phyloP scores from a whole-genome alignment of 805 yeast genomes.

The Barnettozyma botsteinii region DNA sequence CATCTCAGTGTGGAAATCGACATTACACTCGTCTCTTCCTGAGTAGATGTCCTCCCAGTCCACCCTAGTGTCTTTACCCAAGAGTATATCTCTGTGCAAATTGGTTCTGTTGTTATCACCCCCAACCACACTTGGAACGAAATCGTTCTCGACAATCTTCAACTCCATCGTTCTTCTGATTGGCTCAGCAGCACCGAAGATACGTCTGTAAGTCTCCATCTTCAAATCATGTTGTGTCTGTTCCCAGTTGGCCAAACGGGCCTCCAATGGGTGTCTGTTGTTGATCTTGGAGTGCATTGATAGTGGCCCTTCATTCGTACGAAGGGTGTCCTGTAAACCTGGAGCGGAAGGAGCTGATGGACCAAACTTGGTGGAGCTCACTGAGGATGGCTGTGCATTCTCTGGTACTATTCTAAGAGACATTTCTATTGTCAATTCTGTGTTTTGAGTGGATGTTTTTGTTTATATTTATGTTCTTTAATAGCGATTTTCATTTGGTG shows the following conservation, averaged over 20 bases:
- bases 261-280: slow-evolving; percentile 81
- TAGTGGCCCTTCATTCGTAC: slow-evolving; percentile 57
- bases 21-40: slow-evolving; percentile 28
- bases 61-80: slow-evolving; percentile 67
- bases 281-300: slow-evolving; percentile 53
- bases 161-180: slow-evolving; percentile 88
- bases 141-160: slow-evolving; percentile 65
- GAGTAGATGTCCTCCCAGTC: slow-evolving; percentile 94
- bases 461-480: slow-evolving; percentile 9
- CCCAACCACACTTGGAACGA: slow-evolving; percentile 59
- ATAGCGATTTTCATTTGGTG: neutral
- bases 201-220: slow-evolving; percentile 72
- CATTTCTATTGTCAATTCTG: slow-evolving; percentile 2
- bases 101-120: slow-evolving; percentile 37
- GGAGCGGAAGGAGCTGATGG: slow-evolving; percentile 57
- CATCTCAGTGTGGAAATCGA: slow-evolving; percentile 71
- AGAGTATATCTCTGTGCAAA: slow-evolving; percentile 70
- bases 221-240: slow-evolving; percentile 61
- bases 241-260: slow-evolving; percentile 76
- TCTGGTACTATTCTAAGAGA: slow-evolving; percentile 50
- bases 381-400: slow-evolving; percentile 36
- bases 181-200: slow-evolving; percentile 92
- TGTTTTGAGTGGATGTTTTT: neutral
- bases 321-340: slow-evolving; percentile 62
- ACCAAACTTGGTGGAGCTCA: slow-evolving; percentile 47